A percentile compares a stretch with the other conserved stretches of the same genome.
These are phyloP conservation scores for Vitis hybrid DNA, from an alignment of 177 flowering plant species.

Conservation along the genomic window DNA sequence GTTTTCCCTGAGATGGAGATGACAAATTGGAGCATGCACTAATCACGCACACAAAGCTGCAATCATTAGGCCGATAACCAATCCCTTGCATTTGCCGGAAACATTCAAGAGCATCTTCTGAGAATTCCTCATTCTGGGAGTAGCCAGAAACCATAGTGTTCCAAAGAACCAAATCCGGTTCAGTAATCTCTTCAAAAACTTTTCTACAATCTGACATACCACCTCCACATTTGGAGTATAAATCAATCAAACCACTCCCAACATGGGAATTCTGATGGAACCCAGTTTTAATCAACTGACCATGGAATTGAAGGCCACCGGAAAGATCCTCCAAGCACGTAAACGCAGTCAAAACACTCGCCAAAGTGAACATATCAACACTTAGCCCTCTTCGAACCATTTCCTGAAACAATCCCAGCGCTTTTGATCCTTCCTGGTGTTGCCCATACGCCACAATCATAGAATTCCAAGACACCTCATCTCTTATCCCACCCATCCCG, in stretches of 20 bases:
- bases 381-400: constrained; percentile 45
- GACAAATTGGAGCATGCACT: constrained; percentile 75
- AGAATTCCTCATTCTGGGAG: constrained; percentile 58
- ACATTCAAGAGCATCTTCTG: constrained; percentile 64
- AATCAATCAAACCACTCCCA: constrained; percentile 84
- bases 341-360: constrained; percentile 79
- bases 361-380: constrained; percentile 75
- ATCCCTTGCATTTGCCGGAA: constrained; percentile 54
- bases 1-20: constrained; percentile 73
- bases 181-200: constrained; percentile 61
- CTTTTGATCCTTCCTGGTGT: constrained; percentile 55
- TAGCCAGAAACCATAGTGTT: constrained; percentile 91
- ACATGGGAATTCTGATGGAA: constrained; percentile 68
- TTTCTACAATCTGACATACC: constrained; percentile 44
- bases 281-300: constrained; percentile 64
- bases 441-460: constrained; percentile 86
- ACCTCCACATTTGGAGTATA: constrained; percentile 71
- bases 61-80: constrained; percentile 74
- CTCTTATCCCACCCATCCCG: constrained; percentile 51
- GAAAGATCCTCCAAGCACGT: constrained; percentile 54
- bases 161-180: constrained; percentile 82
- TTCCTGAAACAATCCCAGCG: constrained; percentile 62
- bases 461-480: constrained; percentile 89
- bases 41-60: constrained; percentile 80
- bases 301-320: constrained; percentile 85